These are phyloP conservation scores for Panicum miliaceum DNA, from an alignment of 176 grass and related monocot species.

Conservation along the genomic window DNA sequence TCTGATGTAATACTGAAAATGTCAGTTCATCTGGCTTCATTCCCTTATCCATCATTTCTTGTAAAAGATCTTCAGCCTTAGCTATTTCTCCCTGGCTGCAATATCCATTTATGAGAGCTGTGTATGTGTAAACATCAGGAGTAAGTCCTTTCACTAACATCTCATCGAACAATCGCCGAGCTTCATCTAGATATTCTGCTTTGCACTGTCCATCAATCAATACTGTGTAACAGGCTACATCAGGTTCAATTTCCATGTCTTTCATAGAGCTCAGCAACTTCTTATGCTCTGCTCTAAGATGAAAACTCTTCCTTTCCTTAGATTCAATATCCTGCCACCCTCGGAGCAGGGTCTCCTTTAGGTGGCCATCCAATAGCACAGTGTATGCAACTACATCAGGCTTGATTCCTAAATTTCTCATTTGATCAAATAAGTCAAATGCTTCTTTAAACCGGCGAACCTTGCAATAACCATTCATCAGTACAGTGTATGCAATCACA, in stretches of 20 bases:
- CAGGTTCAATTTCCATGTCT: conserved; percentile 53
- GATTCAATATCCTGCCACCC: conserved; percentile 35
- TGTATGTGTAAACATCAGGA: conserved; percentile 69
- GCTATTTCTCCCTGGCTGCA: conserved; percentile 63
- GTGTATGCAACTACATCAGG: conserved; percentile 68
- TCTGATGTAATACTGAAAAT: conserved; percentile 52
- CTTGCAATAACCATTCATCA: conserved; percentile 82
- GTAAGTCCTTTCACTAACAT: conserved; percentile 62
- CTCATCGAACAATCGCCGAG: conserved; percentile 65
- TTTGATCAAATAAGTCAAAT: conserved; percentile 58
- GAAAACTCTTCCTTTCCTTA: conserved; percentile 50
- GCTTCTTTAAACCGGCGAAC: conserved; percentile 53
- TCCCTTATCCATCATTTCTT: conserved; percentile 71
- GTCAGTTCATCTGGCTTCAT: conserved; percentile 51
- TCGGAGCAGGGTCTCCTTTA: conserved; percentile 39
- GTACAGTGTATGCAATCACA: conserved; percentile 65
- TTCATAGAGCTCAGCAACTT: conserved; percentile 51
- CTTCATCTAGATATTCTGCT: conserved; percentile 60
- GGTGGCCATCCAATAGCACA: conserved; percentile 44
- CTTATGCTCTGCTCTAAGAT: conserved; percentile 48
- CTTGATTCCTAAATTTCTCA: conserved; percentile 59
- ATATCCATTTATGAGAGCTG: conserved; percentile 71
- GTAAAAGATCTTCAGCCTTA: conserved; percentile 59
- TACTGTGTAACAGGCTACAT: conserved; percentile 77
- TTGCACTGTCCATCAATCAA: conserved; percentile 84